A percentile compares a stretch with the other conserved stretches of the same genome.
phyloP scores from a whole-genome alignment of 306 rosid species.

The Oemleria cerasiformis region DNA sequence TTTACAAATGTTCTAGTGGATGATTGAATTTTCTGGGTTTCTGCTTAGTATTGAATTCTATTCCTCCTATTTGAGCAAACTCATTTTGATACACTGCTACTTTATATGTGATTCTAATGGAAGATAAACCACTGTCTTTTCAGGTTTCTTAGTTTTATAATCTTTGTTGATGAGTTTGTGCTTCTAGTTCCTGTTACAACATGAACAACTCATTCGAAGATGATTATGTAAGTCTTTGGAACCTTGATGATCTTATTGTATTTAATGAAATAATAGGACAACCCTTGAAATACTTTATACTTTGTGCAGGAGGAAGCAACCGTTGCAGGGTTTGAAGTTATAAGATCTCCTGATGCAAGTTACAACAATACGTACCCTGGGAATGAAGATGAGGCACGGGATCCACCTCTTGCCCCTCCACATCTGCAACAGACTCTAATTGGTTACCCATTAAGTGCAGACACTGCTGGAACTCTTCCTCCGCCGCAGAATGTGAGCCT shows the following conservation, averaged over 20 bases:
- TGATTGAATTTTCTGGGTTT: background rate
- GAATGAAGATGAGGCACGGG: slow-evolving; percentile 79
- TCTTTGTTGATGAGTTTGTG: slow-evolving; percentile 46
- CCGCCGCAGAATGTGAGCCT: slow-evolving; percentile 60
- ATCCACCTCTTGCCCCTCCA: slow-evolving; percentile 79
- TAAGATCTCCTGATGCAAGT: slow-evolving; percentile 78
- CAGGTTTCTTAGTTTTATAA: slow-evolving; percentile 44
- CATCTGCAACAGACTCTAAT: slow-evolving; percentile 72
- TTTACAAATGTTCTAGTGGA: background rate
- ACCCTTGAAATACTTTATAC: slow-evolving; percentile 25
- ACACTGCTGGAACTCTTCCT: slow-evolving; percentile 52
- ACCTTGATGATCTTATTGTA: slow-evolving; percentile 23
- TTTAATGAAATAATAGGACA: slow-evolving; percentile 17
- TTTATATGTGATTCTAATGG: slow-evolving; percentile 19
- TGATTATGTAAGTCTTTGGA: slow-evolving; percentile 55
- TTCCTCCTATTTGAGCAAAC: background rate
- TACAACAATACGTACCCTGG: slow-evolving; percentile 67
- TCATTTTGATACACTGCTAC: background rate
- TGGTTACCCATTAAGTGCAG: slow-evolving; percentile 50
- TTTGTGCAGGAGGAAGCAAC: slow-evolving; percentile 59
- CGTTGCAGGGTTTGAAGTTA: slow-evolving; percentile 82
- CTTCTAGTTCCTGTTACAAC: slow-evolving; percentile 41
- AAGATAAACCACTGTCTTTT: slow-evolving; percentile 25
- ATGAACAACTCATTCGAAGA: slow-evolving; percentile 54
- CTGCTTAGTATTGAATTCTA: background rate